Conservation (phyloP, 495 filamentous ascomycete genomes). For the Cudoniella acicularis region DNA sequence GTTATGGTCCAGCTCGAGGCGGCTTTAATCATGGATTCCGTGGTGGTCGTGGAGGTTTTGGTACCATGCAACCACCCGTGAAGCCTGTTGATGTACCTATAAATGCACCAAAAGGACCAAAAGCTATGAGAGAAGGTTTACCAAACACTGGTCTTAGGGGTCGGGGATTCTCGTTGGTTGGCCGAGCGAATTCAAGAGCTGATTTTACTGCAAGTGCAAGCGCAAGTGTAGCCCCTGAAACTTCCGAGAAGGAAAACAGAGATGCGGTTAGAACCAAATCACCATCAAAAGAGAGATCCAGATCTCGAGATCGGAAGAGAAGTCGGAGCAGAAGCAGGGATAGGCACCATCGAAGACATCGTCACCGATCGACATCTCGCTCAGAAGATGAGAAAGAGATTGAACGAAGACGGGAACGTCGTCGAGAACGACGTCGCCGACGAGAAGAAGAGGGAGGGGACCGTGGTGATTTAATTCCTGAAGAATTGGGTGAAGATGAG, state of each 20-base stretch:
- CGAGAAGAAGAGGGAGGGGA: constrained; percentile 20
- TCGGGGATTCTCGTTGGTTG: constrained; percentile 23
- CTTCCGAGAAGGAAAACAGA: constrained; percentile 11
- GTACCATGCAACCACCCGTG: constrained; percentile 19
- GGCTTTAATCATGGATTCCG: constrained; percentile 7
- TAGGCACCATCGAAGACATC: constrained; percentile 49
- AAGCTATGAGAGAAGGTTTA: constrained; percentile 85
- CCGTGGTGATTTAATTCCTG: constrained; percentile 9
- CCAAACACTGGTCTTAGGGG: constrained; percentile 68
- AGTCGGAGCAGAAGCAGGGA: constrained; percentile 41
- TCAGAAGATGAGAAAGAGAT: constrained; percentile 47
- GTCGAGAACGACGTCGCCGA: constrained; percentile 29
- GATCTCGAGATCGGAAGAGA: constrained; percentile 31
- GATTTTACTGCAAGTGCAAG: constrained; percentile 17
- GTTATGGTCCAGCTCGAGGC: constrained; percentile 9
- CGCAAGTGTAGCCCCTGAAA: constrained; percentile 20
- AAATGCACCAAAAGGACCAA: constrained; percentile 84
- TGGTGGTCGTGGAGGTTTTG: constrained; percentile 17
- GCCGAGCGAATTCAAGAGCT: constrained; percentile 7
- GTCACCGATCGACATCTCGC: constrained; percentile 52
- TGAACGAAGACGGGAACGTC: constrained; percentile 43
- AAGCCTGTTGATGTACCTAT: constrained; percentile 40
- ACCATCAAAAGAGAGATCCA: constrained; percentile 24
- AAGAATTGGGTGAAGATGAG: constrained; percentile 4
- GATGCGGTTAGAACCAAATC: constrained; percentile 22